Evolutionary conservation across 2,329 filamentous ascomycete species (phyloP).

Genomic region (Aspergillus jensenii): DNA sequence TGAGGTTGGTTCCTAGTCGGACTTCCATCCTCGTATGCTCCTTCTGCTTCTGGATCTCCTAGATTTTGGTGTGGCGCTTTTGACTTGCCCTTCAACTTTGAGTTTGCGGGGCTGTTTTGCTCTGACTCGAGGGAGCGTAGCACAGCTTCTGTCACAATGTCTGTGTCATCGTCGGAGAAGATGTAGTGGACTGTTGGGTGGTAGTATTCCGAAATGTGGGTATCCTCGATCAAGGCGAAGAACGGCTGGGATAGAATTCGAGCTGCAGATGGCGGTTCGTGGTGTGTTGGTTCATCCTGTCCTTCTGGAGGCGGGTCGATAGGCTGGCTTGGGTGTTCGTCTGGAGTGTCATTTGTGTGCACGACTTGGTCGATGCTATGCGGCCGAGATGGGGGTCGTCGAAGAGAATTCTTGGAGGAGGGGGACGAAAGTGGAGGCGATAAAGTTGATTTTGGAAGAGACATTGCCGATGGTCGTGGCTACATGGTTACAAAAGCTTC

Average conservation of each 20-base stretch:
- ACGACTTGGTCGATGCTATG: constrained; percentile 17
- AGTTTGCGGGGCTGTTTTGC: constrained; percentile 30
- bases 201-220: constrained; percentile 68
- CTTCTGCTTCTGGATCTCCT: constrained; percentile 8
- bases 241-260: constrained; percentile 68
- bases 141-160: constrained; percentile 68
- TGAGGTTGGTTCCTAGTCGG: constrained; percentile 30
- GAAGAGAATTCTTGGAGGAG: constrained; percentile 28
- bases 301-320: constrained; percentile 10
- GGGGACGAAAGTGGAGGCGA: constrained; percentile 27
- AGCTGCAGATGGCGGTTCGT: constrained; percentile 16
- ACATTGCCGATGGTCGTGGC: constrained; percentile 31
- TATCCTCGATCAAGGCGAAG: constrained; percentile 81
- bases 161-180: constrained; percentile 86
- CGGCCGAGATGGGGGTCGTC: constrained; percentile 20
- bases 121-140: constrained; percentile 55
- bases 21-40: constrained; percentile 21
- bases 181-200: constrained; percentile 90
- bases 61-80: background rate
- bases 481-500: constrained; percentile 28
- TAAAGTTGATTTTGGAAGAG: constrained; percentile 30
- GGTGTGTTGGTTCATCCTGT: constrained; percentile 19
- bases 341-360: constrained; percentile 1
- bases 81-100: constrained; percentile 14
- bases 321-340: constrained; percentile 10